Conservation (phyloP, 352 stramenopile species). For the Pythium aphanidermatum region DNA sequence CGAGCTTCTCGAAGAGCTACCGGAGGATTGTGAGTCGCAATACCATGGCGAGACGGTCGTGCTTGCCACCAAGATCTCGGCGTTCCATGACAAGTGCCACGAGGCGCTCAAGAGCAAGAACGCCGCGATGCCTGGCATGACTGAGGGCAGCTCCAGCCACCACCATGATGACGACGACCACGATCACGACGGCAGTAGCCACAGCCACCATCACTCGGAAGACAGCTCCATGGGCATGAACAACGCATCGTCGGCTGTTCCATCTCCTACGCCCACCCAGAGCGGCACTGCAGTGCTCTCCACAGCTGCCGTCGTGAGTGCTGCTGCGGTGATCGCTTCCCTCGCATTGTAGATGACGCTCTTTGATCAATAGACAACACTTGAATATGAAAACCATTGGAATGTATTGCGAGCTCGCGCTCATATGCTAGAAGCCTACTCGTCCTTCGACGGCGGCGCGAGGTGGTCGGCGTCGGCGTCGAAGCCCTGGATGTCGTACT, state of each 20-base stretch:
- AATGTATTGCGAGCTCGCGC: too few relatives aligned
- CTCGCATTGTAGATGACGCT: too few relatives aligned
- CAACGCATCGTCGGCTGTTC: not conserved
- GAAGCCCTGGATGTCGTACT: constrained; percentile 57
- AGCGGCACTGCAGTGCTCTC: too few relatives aligned
- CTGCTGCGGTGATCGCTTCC: too few relatives aligned
- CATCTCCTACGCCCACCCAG: constrained; percentile 1
- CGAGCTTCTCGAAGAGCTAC: constrained; percentile 29
- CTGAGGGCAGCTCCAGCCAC: constrained; percentile 1
- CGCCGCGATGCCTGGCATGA: too few relatives aligned
- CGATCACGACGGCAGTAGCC: not conserved
- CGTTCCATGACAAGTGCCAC: constrained; percentile 52
- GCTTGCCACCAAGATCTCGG: constrained; percentile 28
- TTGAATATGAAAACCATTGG: too few relatives aligned
- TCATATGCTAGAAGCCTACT: too few relatives aligned
- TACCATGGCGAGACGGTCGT: constrained; percentile 37
- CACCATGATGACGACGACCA: constrained; percentile 4
- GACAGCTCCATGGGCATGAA: not conserved
- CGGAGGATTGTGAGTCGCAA: constrained; percentile 35
- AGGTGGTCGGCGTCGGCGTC: constrained; percentile 11
- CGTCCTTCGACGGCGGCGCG: too few relatives aligned
- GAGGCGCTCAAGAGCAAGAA: constrained; percentile 12
- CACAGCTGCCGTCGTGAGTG: too few relatives aligned
- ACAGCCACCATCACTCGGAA: not conserved
- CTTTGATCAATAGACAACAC: too few relatives aligned